Evolutionary conservation across 1,139 yeast genomes (phyloP), one percentile per base, ranked within the genome.

Genomic region (Yamadazyma triangularis): DNA sequence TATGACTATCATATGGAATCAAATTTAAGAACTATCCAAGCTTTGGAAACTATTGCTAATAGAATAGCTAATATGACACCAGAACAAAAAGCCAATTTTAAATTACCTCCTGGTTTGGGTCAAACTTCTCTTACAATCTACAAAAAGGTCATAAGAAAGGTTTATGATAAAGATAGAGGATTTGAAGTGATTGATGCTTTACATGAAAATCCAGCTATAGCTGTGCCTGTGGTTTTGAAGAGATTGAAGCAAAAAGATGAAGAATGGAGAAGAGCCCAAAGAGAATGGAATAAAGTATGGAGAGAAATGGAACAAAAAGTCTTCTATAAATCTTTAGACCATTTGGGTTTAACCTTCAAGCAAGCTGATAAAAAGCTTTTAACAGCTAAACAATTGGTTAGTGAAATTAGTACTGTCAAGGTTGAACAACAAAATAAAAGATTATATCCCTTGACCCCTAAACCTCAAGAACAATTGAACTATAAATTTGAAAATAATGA

Each of bases 211-310:
- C 99, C 98, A 3, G 87, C 93, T 2, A 78, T 88, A 35, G 95
- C 98, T 1, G 95, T 91, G 13, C 98, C 98, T 1, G 79, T 91
- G 42, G 94, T 91, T 10, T 68, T 91, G 53, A 84, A 83, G 48
- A 76, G 98, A 52, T 74, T 91, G 56, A 91, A 91, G 59, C 97
- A 91, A 60, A 91, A 91, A 60, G 98, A 93, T 55, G 97, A 91
- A 60, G 98, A 91, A 58, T 91, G 99, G 99, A 86, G 89, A 57
- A 78, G 96, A 42, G 91, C 96, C 1, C 98, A 91, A 51, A 77
- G 98, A 47, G 98, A 93, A 57, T 91, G 99, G 98, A 91, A 91
- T 58, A 91, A 91, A 55, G 95, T 89, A 16, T 91, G 99, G 99
- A 79, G 98, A 50, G 98, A 91, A 58, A 79, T 94, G 64, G 98